A percentile compares a stretch with the other conserved stretches of the same genome.
phyloP scores from a whole-genome alignment of 202 grass and related monocot genomes.

The Sporobolus alterniflorus region DNA sequence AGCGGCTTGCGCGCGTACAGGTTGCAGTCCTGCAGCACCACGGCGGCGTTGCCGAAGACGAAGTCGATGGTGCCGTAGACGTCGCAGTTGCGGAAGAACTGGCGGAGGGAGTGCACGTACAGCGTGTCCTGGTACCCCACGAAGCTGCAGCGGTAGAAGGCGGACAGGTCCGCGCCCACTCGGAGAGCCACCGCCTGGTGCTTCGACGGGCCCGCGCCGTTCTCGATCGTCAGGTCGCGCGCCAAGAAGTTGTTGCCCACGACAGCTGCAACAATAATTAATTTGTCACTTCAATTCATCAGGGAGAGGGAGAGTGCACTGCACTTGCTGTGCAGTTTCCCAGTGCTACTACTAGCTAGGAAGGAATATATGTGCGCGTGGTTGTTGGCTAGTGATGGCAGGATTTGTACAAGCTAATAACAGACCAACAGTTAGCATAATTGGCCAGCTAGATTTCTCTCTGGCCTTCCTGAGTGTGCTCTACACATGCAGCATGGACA shows the following conservation, averaged over 20 bases:
- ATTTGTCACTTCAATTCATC: too few species aligned
- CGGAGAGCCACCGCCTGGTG: slow-evolving; percentile 88
- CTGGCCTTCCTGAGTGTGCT: too few species aligned
- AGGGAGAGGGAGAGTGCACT: too few species aligned
- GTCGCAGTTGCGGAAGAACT: slow-evolving; percentile 87
- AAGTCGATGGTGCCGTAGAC: slow-evolving; percentile 87
- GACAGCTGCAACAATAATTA: slow-evolving; percentile 45
- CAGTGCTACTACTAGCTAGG: not conserved
- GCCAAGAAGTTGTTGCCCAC: slow-evolving; percentile 74
- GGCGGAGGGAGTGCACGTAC: slow-evolving; percentile 80
- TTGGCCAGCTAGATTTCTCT: slow-evolving; percentile 32
- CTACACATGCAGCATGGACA: too few species aligned
- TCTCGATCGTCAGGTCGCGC: slow-evolving; percentile 82
- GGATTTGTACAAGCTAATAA: not conserved
- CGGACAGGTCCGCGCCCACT: slow-evolving; percentile 69
- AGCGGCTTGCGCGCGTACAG: slow-evolving; percentile 65
- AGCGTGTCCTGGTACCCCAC: slow-evolving; percentile 95
- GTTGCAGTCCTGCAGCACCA: slow-evolving; percentile 71
- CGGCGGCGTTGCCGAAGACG: slow-evolving; percentile 78
- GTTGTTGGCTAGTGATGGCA: not conserved
- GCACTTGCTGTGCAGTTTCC: too few species aligned
- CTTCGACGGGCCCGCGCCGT: slow-evolving; percentile 69
- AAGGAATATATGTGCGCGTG: not conserved
- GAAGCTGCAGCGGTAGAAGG: slow-evolving; percentile 83
- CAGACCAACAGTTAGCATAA: too few species aligned